Evolutionary conservation across 768 basidiomycete genomes (phyloP).

Genomic region (Tylopilus plumbeoviolaceoides): DNA sequence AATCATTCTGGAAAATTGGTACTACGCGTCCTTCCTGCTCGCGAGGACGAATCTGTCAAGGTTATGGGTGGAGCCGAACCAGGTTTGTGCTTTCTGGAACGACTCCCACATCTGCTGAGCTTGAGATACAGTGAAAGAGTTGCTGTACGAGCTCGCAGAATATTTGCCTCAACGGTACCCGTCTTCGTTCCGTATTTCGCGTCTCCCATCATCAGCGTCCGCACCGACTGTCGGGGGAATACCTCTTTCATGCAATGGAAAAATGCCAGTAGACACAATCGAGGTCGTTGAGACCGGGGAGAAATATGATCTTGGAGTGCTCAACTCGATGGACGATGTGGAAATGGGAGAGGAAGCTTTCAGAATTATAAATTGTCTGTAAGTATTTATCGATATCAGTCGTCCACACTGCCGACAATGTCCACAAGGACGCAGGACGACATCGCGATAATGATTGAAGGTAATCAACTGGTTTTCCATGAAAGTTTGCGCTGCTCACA

Average conservation of each 20-base stretch:
- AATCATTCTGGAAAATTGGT: conserved; percentile 44
- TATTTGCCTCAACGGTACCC: conserved; percentile 69
- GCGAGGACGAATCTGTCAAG: conserved; percentile 39
- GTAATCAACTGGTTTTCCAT: conserved; percentile 19
- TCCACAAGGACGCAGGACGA: conserved; percentile 50
- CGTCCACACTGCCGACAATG: not conserved
- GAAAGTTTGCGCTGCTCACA: not conserved
- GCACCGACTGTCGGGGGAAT: conserved; percentile 22
- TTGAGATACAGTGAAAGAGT: conserved; percentile 48
- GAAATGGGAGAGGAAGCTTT: conserved; percentile 52
- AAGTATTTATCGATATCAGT: conserved; percentile 27
- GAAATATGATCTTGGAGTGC: conserved; percentile 49
- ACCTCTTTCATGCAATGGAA: conserved; percentile 38
- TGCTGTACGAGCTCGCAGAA: conserved; percentile 66
- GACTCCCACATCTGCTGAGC: not conserved
- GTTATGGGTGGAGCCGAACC: conserved; percentile 33
- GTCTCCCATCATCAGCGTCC: conserved; percentile 24
- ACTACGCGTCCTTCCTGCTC: conserved; percentile 43
- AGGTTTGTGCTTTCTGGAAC: conserved; percentile 12
- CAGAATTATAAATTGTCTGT: conserved; percentile 60
- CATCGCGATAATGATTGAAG: conserved; percentile 60
- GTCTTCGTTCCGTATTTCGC: conserved; percentile 47
- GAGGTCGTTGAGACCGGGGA: conserved; percentile 47
- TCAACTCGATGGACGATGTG: conserved; percentile 22
- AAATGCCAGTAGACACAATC: conserved; percentile 50